A percentile compares a stretch with the other conserved stretches of the same genome.
Conservation (phyloP, 345 rosid species). For the Balakata baccata region DNA sequence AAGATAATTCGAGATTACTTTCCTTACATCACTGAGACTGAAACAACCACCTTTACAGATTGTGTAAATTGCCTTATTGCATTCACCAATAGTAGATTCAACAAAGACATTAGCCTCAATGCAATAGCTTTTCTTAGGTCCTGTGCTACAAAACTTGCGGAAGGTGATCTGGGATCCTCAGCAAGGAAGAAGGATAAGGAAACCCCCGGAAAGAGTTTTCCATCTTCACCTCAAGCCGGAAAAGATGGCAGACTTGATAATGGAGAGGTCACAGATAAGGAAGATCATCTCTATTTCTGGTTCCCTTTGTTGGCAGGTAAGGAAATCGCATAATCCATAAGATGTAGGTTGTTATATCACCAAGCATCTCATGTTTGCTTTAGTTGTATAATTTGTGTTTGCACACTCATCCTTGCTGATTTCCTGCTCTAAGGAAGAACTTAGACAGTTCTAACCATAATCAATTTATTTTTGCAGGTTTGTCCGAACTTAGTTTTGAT, state of each 20-base stretch:
- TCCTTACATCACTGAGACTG: constrained; percentile 96
- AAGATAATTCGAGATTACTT: constrained; percentile 93
- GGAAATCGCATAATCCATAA: constrained; percentile 17
- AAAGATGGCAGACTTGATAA: constrained; percentile 60
- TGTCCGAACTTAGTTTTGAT: constrained; percentile 97
- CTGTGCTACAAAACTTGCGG: constrained; percentile 95
- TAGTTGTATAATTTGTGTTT: constrained; percentile 17
- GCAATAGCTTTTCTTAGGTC: constrained; percentile 89
- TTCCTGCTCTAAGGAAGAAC: not conserved
- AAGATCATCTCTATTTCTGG: constrained; percentile 88
- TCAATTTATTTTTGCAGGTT: constrained; percentile 49
- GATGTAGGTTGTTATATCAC: constrained; percentile 11
- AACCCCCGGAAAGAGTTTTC: constrained; percentile 43
- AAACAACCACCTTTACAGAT: constrained; percentile 96
- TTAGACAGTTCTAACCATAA: not conserved
- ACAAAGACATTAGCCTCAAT: constrained; percentile 86
- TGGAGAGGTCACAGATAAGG: constrained; percentile 61
- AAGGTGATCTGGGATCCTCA: constrained; percentile 77
- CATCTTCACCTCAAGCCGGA: constrained; percentile 46
- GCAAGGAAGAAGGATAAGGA: constrained; percentile 67
- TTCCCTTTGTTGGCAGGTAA: constrained; percentile 94
- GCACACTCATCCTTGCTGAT: not conserved
- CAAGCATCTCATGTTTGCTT: constrained; percentile 14
- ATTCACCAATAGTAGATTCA: constrained; percentile 92
- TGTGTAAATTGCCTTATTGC: constrained; percentile 96